Conservation (phyloP, 148 eudicot genomes). For the Vaccinium macrocarpon region DNA sequence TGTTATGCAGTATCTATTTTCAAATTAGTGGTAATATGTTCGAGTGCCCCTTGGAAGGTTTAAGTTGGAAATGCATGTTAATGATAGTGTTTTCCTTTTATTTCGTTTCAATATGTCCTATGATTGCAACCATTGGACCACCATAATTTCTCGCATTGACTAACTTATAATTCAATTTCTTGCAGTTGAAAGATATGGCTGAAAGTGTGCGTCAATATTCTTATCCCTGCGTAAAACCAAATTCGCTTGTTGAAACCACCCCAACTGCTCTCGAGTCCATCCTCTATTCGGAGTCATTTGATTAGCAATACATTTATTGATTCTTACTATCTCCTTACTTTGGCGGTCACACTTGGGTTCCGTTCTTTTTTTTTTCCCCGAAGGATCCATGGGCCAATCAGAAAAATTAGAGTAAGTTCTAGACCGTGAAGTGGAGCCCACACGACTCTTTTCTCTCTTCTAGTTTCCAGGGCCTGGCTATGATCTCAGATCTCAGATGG, state of each 20-base stretch:
- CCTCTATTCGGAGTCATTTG: constrained; percentile 23
- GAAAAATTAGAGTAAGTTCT: constrained; percentile 31
- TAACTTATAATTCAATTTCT: constrained; percentile 14
- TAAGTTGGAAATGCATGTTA: background rate
- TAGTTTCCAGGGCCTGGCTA: constrained; percentile 35
- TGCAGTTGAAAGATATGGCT: constrained; percentile 51
- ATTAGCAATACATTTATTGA: constrained; percentile 25
- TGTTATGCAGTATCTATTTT: background rate
- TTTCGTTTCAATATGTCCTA: background rate
- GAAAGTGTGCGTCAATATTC: constrained; percentile 34
- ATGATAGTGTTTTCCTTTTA: background rate
- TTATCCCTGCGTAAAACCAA: background rate
- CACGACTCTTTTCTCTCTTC: constrained; percentile 30
- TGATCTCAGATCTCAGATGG: constrained; percentile 38
- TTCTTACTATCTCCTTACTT: constrained; percentile 22
- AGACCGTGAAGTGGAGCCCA: constrained; percentile 45
- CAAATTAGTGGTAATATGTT: background rate
- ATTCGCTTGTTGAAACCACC: constrained; percentile 9
- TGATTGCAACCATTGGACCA: background rate
- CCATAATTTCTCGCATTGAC: background rate
- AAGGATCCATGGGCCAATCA: constrained; percentile 22
- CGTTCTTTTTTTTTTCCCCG: constrained; percentile 23
- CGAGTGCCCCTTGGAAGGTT: background rate
- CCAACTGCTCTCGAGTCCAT: constrained; percentile 9
- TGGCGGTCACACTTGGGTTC: constrained; percentile 20